Evolutionary conservation across 257 asterid species (phyloP), one percentile per base, ranked within the genome.

Genomic region (Solanum tarijense): DNA sequence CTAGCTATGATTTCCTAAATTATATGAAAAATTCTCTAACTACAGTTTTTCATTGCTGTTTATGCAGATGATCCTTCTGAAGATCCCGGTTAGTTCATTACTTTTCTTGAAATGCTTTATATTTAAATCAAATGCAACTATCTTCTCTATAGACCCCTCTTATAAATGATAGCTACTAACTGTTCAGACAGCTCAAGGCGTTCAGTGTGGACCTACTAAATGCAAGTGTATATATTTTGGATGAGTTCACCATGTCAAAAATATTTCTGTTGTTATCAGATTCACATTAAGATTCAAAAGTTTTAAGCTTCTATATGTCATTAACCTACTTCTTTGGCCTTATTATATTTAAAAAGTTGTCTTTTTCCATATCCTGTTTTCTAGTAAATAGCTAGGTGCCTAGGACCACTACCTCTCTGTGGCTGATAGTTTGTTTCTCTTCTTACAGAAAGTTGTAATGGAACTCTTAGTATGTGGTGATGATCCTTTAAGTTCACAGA

Each of bases 391-490:
- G 87, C 43, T 76, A 76, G 86, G 87, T 62, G 79, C 71, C 25
- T 69, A 84, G 86, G 87, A 73, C 84, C 71, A 39, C 74, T 85
- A 75, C 88, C 79, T 48, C 89, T 91, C 90, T 82, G 88, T 34
- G 65, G 86, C 84, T 89, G 87, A 74, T 89, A 43, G 83, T 87
- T 55, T 88, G 65, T 82, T 39, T 65, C 46, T 73, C 73, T 87
- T 48, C 90, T 83, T 90, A 82, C 96, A 96, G 99, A 94, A 90
- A 89, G 92, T 95, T 84, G 98, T 95, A 69, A 88, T 95, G 90
- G 98, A 96, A 91, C 89, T 94, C 65, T 88, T 94, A 87, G 94
- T 93, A 84, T 92, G 91, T 89, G 87, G 92, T 87, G 90, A 88
- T 88, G 89, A 86, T 41, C 58, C 75, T 52, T 76, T 88, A 84